Conservation (phyloP, 2,329 filamentous ascomycete species). For the Cercospora zeina region DNA sequence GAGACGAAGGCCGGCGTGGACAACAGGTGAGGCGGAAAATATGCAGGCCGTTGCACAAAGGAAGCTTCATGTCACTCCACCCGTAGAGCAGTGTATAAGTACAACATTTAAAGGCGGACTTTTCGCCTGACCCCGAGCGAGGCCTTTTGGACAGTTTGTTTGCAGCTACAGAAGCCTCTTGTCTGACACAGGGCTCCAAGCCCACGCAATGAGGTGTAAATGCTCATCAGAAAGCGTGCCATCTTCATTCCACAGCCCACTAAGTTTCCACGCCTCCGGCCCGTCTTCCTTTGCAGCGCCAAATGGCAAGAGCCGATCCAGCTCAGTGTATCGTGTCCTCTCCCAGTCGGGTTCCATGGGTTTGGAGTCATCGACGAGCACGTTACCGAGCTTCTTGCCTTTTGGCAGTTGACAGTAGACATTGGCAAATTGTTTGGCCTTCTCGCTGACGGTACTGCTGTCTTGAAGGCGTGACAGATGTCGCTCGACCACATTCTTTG, state of each 20-base stretch:
- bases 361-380: constrained; percentile 35
- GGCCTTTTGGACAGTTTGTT: not conserved
- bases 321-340: constrained; percentile 31
- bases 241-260: constrained; percentile 34
- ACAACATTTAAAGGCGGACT: not conserved
- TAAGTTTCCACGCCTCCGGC: constrained; percentile 24
- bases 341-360: constrained; percentile 38
- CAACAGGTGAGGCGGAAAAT: not conserved
- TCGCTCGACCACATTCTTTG: constrained; percentile 31
- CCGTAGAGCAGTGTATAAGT: not conserved
- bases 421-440: constrained; percentile 32
- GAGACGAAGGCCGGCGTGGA: constrained; percentile 49
- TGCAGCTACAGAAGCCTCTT: constrained; percentile 23
- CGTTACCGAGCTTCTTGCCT: constrained; percentile 37
- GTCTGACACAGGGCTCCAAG: constrained; percentile 37
- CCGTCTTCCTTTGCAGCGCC: constrained; percentile 31
- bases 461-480: constrained; percentile 28
- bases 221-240: constrained; percentile 27
- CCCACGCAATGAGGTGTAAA: constrained; percentile 36
- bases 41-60: not conserved
- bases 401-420: constrained; percentile 32
- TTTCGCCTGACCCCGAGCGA: not conserved
- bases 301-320: constrained; percentile 30
- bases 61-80: not conserved
- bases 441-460: constrained; percentile 19